phyloP scores from a whole-genome alignment of 2,329 filamentous ascomycete species.

The Penicillium sp. region DNA sequence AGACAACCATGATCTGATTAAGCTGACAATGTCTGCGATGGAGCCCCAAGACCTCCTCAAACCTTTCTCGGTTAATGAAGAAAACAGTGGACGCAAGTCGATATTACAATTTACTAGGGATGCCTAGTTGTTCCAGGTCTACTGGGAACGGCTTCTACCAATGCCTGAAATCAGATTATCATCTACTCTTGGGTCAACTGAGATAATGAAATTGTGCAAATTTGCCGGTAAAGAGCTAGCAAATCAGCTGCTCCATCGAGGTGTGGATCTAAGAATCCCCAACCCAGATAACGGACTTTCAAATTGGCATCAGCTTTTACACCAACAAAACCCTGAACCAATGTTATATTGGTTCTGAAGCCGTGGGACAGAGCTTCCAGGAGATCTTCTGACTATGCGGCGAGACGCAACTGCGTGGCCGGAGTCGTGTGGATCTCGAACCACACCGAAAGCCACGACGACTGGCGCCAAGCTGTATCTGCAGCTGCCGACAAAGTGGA shows the following conservation, averaged over 20 bases:
- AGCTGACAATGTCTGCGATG: not conserved
- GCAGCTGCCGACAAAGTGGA: not conserved
- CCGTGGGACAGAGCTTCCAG: not conserved
- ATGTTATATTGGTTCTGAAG: not conserved
- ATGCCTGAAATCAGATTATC: not conserved
- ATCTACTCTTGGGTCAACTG: not conserved
- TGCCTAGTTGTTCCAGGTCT: not conserved
- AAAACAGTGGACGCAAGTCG: not conserved
- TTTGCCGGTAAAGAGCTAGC: not conserved
- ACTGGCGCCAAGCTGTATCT: not conserved
- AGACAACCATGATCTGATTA: not conserved
- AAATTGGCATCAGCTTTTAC: not conserved
- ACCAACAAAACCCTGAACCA: not conserved
- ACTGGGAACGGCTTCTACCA: not conserved
- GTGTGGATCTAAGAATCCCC: not conserved
- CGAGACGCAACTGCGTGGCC: not conserved
- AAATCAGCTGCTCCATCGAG: not conserved
- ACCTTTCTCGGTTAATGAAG: not conserved
- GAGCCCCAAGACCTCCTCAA: not conserved
- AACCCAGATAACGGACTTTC: not conserved
- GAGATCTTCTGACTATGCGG: not conserved
- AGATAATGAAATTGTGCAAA: not conserved
- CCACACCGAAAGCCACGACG: not conserved
- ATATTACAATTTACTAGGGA: not conserved
- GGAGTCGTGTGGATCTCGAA: not conserved